Evolutionary conservation across 768 basidiomycete species (phyloP).

Genomic region (Suillus cothurnatus): DNA sequence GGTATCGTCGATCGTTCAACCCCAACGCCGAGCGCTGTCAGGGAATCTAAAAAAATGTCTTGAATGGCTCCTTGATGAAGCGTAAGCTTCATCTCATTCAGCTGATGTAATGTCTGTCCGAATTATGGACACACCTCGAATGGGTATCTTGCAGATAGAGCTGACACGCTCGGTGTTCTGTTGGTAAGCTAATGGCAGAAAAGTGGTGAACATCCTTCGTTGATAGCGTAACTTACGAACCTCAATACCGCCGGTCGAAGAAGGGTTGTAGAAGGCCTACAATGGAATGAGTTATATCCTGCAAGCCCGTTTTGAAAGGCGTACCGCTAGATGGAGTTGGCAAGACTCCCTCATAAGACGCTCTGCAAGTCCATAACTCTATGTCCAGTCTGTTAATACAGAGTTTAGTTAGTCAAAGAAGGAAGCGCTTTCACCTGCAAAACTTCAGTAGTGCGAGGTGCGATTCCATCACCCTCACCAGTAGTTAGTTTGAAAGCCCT

Average conservation of each 20-base stretch:
- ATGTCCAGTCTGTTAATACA: too few relatives aligned
- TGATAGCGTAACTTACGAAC: conserved; percentile 30
- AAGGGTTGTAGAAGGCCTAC: conserved; percentile 77
- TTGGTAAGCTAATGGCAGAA: too few relatives aligned
- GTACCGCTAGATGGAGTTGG: conserved; percentile 67
- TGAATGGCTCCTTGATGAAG: conserved; percentile 39
- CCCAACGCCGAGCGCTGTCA: conserved; percentile 28
- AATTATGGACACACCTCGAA: conserved; percentile 54
- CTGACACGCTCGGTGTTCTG: too few relatives aligned
- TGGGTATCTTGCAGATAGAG: conserved; percentile 64
- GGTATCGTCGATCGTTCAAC: conserved; percentile 37
- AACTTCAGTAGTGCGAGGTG: conserved; percentile 27
- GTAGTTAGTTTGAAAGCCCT: conserved; percentile 19
- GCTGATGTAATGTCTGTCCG: not conserved
- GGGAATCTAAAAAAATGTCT: conserved; percentile 35
- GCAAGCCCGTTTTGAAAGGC: conserved; percentile 19
- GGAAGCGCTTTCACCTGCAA: too few relatives aligned
- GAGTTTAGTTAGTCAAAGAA: too few relatives aligned
- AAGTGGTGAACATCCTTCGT: not conserved
- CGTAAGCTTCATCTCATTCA: conserved; percentile 21
- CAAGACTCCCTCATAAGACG: conserved; percentile 59
- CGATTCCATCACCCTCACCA: conserved; percentile 32
- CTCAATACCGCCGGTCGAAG: conserved; percentile 59
- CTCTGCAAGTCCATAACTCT: too few relatives aligned
- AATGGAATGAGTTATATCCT: not conserved